A percentile compares a stretch with the other conserved stretches of the same genome.
Evolutionary conservation across 2,329 filamentous ascomycete genomes (phyloP).

Genomic region (Colletotrichum sp.): DNA sequence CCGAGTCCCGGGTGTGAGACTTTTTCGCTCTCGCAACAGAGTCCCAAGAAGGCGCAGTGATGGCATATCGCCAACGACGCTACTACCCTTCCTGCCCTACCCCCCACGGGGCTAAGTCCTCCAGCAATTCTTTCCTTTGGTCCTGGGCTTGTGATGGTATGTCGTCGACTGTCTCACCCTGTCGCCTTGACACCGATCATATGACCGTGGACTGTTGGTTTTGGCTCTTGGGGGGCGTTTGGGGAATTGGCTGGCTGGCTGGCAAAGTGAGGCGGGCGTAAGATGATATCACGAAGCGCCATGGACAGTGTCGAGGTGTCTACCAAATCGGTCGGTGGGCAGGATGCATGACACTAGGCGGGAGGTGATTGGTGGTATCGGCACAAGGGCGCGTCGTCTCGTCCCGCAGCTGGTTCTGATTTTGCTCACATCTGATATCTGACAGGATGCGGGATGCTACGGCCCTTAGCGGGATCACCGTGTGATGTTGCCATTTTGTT

Average conservation of each 20-base stretch:
- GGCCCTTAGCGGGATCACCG: slow-evolving; percentile 3
- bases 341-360: slow-evolving; percentile 14
- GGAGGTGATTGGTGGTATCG: slow-evolving; percentile 11
- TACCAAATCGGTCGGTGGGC: background rate
- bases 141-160: background rate
- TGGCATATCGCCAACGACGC: background rate
- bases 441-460: slow-evolving; percentile 8
- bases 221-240: background rate
- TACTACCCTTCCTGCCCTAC: background rate
- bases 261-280: slow-evolving; percentile 12
- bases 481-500: background rate
- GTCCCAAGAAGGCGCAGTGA: background rate
- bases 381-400: background rate
- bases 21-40: background rate
- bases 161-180: slow-evolving; percentile 10
- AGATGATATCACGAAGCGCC: slow-evolving; percentile 21
- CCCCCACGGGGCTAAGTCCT: background rate
- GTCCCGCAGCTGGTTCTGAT: background rate
- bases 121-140: background rate
- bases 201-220: background rate
- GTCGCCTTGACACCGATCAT: background rate
- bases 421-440: slow-evolving; percentile 12
- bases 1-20: background rate
- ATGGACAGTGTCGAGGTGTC: background rate
- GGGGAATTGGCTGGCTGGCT: background rate